Evolutionary conservation across 2,329 filamentous ascomycete genomes (phyloP).

Genomic region (Harringtonia lauricola): DNA sequence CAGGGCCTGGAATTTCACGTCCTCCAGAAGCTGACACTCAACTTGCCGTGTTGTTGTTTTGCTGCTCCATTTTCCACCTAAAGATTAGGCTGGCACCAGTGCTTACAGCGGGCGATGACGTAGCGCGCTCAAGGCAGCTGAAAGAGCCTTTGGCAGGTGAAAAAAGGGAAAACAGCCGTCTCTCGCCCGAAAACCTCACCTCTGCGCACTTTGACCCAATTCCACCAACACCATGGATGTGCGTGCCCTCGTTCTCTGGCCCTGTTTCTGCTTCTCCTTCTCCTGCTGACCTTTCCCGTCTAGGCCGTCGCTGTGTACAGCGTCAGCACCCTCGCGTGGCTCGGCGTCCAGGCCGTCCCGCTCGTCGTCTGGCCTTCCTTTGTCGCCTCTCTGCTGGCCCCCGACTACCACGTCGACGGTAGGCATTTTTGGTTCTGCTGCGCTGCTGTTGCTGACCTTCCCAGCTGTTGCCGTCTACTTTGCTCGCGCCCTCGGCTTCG

Average conservation of each 20-base stretch:
- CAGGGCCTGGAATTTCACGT: too few species aligned
- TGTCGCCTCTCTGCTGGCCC: slow-evolving; percentile 30
- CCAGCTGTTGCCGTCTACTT: slow-evolving; percentile 61
- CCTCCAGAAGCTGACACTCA: too few species aligned
- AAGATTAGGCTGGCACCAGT: too few species aligned
- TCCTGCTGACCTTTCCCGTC: neutral
- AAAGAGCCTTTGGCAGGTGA: too few species aligned
- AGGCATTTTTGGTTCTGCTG: neutral
- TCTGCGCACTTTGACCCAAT: too few species aligned
- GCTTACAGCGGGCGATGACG: too few species aligned
- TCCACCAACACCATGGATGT: slow-evolving; percentile 3
- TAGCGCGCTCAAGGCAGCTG: too few species aligned
- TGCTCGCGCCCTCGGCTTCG: slow-evolving; percentile 57
- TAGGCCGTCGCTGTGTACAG: slow-evolving; percentile 41
- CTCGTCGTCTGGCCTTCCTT: slow-evolving; percentile 37
- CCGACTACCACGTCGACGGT: slow-evolving; percentile 17
- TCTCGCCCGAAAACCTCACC: too few species aligned
- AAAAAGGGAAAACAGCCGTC: too few species aligned
- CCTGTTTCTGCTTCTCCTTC: neutral
- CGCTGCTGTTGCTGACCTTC: neutral
- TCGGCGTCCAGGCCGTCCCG: slow-evolving; percentile 33
- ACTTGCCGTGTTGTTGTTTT: too few species aligned
- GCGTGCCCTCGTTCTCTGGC: neutral
- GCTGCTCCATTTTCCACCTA: too few species aligned
- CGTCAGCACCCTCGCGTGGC: slow-evolving; percentile 40